These are phyloP conservation scores for Trametes gibbosa DNA, from an alignment of 768 basidiomycete genomes.

Conservation along the genomic window DNA sequence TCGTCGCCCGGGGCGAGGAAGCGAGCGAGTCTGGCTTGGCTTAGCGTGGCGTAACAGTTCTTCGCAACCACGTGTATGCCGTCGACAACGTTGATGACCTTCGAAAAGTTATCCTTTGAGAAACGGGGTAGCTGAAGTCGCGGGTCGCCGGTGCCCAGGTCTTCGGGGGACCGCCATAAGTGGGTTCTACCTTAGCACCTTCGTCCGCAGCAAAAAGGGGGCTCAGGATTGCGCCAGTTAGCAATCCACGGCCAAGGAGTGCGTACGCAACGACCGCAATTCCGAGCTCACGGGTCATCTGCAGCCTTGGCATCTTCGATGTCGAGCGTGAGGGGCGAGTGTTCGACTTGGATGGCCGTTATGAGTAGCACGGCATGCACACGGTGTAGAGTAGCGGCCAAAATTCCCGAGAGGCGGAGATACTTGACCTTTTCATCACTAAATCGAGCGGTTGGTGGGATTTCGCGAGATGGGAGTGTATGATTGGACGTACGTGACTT, in stretches of 20 bases:
- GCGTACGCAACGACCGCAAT: conserved; percentile 47
- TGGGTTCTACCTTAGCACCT: neutral
- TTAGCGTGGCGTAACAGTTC: conserved; percentile 30
- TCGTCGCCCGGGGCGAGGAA: conserved; percentile 26
- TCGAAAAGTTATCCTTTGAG: conserved; percentile 42
- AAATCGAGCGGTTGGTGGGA: neutral
- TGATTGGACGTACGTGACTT: conserved; percentile 23
- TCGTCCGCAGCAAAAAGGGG: no score
- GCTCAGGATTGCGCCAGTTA: conserved; percentile 28
- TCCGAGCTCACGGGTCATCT: conserved; percentile 42
- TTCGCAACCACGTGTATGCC: conserved; percentile 33
- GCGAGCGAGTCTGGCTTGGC: conserved; percentile 31
- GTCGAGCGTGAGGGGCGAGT: conserved; percentile 42
- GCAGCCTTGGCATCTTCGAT: conserved; percentile 41
- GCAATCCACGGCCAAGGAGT: conserved; percentile 32
- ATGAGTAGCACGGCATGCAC: conserved; percentile 43
- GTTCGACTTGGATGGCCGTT: conserved; percentile 44
- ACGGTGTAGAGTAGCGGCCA: conserved; percentile 23
- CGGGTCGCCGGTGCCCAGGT: conserved; percentile 30
- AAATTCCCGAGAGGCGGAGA: conserved; percentile 32
- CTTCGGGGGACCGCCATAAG: conserved; percentile 28
- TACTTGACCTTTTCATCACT: conserved; percentile 30
- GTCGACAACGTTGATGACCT: conserved; percentile 37
- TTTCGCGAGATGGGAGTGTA: neutral
- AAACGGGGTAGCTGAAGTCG: conserved; percentile 24